Percentiles rank a stretch among this genome's conserved stretches.
phyloP scores from a whole-genome alignment of 1,284 basidiomycete species.

The Malassezia cuniculi region DNA sequence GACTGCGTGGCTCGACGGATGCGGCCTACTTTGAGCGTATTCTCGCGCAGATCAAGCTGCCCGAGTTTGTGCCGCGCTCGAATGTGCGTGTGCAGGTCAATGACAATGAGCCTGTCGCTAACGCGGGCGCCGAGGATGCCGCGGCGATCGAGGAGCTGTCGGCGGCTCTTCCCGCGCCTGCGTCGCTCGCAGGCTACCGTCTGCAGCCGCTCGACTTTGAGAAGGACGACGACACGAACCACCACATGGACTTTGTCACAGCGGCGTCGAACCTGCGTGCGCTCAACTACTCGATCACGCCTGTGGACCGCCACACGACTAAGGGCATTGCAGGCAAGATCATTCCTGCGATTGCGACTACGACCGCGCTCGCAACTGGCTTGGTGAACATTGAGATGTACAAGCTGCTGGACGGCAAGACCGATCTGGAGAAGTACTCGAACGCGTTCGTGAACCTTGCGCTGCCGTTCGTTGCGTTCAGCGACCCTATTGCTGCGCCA shows the following conservation, averaged over 20 bases:
- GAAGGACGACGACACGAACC: constrained; percentile 96
- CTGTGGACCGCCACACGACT: constrained; percentile 81
- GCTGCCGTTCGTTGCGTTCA: constrained; percentile 97
- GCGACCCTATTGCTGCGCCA: constrained; percentile 81
- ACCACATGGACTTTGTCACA: constrained; percentile 98
- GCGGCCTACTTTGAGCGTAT: constrained; percentile 68
- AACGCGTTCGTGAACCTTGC: constrained; percentile 92
- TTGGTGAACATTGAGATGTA: constrained; percentile 92
- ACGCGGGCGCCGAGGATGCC: constrained; percentile 46
- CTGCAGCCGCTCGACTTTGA: constrained; percentile 92
- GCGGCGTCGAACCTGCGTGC: constrained; percentile 94
- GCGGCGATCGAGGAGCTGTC: constrained; percentile 33
- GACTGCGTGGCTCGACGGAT: constrained; percentile 78
- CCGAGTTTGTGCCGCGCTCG: constrained; percentile 82
- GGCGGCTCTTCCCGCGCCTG: constrained; percentile 32
- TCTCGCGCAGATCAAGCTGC: constrained; percentile 69
- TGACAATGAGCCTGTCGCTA: constrained; percentile 72
- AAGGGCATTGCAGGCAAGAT: constrained; percentile 99
- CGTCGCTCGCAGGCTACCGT: constrained; percentile 79
- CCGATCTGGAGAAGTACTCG: constrained; percentile 85
- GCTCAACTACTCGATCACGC: constrained; percentile 80
- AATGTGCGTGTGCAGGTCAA: constrained; percentile 89
- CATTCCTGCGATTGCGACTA: constrained; percentile 97
- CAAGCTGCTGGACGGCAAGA: constrained; percentile 85
- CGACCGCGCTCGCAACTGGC: constrained; percentile 86